phyloP scores from a whole-genome alignment of 2,329 filamentous ascomycete genomes.

The Penicillium sp. region DNA sequence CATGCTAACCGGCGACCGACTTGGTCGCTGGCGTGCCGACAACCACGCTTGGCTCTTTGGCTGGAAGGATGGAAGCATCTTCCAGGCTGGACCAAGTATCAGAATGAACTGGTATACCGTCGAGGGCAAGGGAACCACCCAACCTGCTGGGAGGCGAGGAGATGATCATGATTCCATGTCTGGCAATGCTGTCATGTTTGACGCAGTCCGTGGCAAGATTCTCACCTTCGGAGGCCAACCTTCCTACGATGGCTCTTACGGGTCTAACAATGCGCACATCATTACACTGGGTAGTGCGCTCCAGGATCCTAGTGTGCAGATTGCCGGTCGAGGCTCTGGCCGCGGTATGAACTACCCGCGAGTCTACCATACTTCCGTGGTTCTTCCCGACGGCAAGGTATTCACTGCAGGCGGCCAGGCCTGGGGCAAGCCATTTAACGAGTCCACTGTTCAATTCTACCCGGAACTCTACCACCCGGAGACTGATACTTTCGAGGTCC shows the following conservation, averaged over 20 bases:
- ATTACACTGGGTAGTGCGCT: conserved; percentile 46
- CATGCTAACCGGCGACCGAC: conserved; percentile 52
- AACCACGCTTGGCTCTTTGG: conserved; percentile 57
- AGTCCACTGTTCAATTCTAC: conserved; percentile 40
- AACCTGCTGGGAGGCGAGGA: conserved; percentile 45
- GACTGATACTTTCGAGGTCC: conserved; percentile 40
- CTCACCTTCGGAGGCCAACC: conserved; percentile 53
- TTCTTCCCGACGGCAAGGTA: conserved; percentile 52
- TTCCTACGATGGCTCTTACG: conserved; percentile 47
- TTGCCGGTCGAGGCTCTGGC: conserved; percentile 39
- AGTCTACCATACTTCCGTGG: conserved; percentile 47
- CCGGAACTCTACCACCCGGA: conserved; percentile 51
- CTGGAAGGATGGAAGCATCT: conserved; percentile 51
- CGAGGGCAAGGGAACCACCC: conserved; percentile 41
- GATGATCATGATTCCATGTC: conserved; percentile 54
- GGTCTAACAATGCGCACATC: conserved; percentile 49
- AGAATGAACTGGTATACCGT: conserved; percentile 59
- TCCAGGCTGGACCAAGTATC: conserved; percentile 56
- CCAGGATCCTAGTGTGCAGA: conserved; percentile 6
- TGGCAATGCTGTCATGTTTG: conserved; percentile 58
- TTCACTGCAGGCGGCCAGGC: conserved; percentile 52
- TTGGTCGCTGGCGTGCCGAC: conserved; percentile 45
- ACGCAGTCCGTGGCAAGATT: conserved; percentile 56
- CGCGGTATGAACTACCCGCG: conserved; percentile 51
- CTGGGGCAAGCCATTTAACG: conserved; percentile 46